Conservation (phyloP, 1,284 basidiomycete species). For the Rhodotorula sp. region DNA sequence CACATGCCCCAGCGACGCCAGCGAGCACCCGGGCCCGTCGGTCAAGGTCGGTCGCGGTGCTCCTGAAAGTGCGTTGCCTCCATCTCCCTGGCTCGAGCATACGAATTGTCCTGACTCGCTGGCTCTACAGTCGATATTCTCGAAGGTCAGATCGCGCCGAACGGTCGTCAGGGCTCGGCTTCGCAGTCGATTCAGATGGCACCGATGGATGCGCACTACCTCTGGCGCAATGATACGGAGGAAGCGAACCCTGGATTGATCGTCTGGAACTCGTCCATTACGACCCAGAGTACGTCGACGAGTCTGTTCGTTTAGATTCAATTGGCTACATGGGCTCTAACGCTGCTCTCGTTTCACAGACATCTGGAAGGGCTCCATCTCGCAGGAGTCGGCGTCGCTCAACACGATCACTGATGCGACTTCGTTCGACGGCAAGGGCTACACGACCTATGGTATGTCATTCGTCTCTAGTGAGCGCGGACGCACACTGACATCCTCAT, state of each 20-base stretch:
- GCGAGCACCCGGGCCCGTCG: slow-evolving; percentile 52
- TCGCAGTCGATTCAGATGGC: slow-evolving; percentile 55
- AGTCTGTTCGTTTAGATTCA: no score
- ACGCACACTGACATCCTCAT: no score
- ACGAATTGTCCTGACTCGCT: not conserved
- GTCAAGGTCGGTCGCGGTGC: slow-evolving; percentile 53
- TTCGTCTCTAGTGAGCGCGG: no score
- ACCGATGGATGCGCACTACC: slow-evolving; percentile 58
- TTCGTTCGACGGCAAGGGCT: slow-evolving; percentile 38
- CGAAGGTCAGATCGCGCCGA: slow-evolving; percentile 54
- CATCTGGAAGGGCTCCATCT: slow-evolving; percentile 39
- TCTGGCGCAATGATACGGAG: slow-evolving; percentile 54
- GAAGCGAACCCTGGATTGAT: slow-evolving; percentile 50
- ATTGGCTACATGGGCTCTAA: no score
- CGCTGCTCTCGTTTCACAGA: slow-evolving; percentile 3
- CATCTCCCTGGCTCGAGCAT: accelerated
- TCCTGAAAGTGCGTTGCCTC: slow-evolving; percentile 52
- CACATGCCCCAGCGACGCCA: slow-evolving; percentile 50
- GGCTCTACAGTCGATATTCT: slow-evolving; percentile 54
- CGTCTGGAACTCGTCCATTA: slow-evolving; percentile 56
- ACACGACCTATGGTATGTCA: slow-evolving; percentile 25
- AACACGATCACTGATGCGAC: slow-evolving; percentile 39
- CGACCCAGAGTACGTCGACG: slow-evolving; percentile 59
- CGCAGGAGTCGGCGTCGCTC: slow-evolving; percentile 41
- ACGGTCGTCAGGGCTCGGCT: slow-evolving; percentile 49